Percentiles rank a stretch among this genome's conserved stretches.
Conservation (phyloP, 225 moss, liverwort and hornwort species). For the Neckera pumila region DNA sequence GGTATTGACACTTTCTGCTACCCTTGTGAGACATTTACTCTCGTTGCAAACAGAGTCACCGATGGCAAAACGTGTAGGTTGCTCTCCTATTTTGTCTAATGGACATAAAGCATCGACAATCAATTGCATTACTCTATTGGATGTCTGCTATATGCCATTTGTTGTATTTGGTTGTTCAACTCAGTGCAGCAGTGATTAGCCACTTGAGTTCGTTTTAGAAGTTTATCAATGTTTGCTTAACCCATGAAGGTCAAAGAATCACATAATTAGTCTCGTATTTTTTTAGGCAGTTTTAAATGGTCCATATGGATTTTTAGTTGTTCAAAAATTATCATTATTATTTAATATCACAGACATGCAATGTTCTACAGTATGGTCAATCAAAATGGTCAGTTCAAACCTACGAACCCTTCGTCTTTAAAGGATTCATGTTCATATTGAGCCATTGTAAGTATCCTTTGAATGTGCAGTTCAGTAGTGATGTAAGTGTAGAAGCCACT, state of each 20-base stretch:
- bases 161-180: background rate
- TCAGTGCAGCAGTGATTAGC: background rate
- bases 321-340: background rate
- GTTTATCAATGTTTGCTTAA: background rate
- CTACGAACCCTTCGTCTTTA: background rate
- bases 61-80: constrained; percentile 32
- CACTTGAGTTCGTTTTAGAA: background rate
- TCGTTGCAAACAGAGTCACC: constrained; percentile 21
- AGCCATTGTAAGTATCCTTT: background rate
- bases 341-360: background rate
- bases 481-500: background rate
- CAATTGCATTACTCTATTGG: background rate
- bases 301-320: background rate
- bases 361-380: background rate
- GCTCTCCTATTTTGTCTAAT: background rate
- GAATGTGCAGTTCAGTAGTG: background rate
- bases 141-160: background rate
- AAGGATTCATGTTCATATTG: too few relatives aligned
- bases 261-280: too few relatives aligned
- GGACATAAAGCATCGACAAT: background rate
- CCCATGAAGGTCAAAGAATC: background rate
- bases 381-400: background rate
- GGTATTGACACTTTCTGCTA: constrained; percentile 52
- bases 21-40: constrained; percentile 50
- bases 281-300: too few relatives aligned